A percentile compares a stretch with the other conserved stretches of the same genome.
Conservation (phyloP, 106 monocot species). For the Dactylorhiza incarnata region DNA sequence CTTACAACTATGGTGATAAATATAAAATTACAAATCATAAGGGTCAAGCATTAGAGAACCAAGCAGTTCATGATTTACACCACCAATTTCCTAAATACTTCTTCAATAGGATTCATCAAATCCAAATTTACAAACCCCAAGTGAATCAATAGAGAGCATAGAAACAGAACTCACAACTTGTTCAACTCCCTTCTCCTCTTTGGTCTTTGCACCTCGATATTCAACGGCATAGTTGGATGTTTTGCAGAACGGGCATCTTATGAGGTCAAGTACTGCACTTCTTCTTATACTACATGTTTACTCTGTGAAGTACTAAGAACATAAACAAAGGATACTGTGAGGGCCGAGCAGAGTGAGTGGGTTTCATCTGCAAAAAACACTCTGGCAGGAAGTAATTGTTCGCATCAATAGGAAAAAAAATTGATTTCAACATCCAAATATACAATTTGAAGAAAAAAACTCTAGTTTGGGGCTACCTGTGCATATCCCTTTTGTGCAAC, state of each 20-base stretch:
- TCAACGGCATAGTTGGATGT: conserved; percentile 82
- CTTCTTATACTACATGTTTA: neutral
- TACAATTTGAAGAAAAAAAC: neutral
- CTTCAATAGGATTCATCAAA: too few relatives aligned
- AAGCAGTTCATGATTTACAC: too few relatives aligned
- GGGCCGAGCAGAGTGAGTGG: conserved; percentile 54
- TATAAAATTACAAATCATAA: too few relatives aligned
- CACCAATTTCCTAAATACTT: too few relatives aligned
- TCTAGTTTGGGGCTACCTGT: conserved; percentile 40
- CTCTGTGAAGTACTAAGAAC: neutral
- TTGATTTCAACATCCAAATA: neutral
- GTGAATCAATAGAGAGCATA: neutral
- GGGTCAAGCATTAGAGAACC: too few relatives aligned
- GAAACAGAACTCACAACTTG: conserved; percentile 50
- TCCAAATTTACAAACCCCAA: neutral
- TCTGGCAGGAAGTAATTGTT: conserved; percentile 32
- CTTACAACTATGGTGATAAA: too few relatives aligned
- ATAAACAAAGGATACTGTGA: conserved; percentile 78
- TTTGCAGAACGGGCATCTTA: conserved; percentile 93
- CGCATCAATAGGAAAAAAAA: neutral
- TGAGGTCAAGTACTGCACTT: conserved; percentile 22
- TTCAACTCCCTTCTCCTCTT: conserved; percentile 76
- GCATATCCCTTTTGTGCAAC: conserved; percentile 93
- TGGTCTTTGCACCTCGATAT: conserved; percentile 70
- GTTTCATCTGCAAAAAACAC: conserved; percentile 96